These are phyloP conservation scores for Arachis stenosperma DNA, from an alignment of 306 rosid species.

Conservation along the genomic window DNA sequence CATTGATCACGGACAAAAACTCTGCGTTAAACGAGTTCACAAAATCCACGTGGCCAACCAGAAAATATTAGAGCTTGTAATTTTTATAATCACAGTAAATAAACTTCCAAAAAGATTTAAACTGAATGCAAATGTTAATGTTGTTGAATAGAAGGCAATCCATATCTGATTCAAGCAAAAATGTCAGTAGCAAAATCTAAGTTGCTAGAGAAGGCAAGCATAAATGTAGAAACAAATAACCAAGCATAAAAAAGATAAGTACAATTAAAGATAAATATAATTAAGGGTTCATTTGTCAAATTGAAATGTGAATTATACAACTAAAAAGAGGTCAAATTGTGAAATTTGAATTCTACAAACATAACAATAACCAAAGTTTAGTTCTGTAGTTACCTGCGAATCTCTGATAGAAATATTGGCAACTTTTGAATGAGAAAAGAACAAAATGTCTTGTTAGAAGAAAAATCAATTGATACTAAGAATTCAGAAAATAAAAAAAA, in stretches of 20 bases:
- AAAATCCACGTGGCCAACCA: background rate
- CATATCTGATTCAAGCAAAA: conserved; percentile 14
- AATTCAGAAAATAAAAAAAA: conserved; percentile 5
- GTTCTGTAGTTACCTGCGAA: conserved; percentile 42
- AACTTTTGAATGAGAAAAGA: conserved; percentile 53
- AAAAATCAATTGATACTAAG: conserved; percentile 15
- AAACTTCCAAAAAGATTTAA: conserved; percentile 16
- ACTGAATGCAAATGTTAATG: conserved; percentile 8
- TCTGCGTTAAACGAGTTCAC: background rate
- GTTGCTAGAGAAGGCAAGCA: too few relatives aligned
- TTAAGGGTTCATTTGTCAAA: too few relatives aligned
- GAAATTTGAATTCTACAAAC: background rate
- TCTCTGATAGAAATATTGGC: conserved; percentile 71
- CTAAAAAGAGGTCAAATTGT: too few relatives aligned
- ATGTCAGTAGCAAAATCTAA: too few relatives aligned
- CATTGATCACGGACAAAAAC: too few relatives aligned
- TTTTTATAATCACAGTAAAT: background rate
- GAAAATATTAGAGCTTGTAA: conserved; percentile 1
- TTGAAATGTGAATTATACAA: too few relatives aligned
- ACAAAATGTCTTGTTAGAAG: background rate
- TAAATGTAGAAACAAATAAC: too few relatives aligned
- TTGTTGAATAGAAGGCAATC: background rate
- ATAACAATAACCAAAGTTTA: background rate
- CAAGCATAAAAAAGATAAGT: too few relatives aligned
- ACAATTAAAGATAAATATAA: too few relatives aligned